Evolutionary conservation across 1,284 basidiomycete species (phyloP), one percentile per base, ranked within the genome.

Genomic region (Wallemia hederae): DNA sequence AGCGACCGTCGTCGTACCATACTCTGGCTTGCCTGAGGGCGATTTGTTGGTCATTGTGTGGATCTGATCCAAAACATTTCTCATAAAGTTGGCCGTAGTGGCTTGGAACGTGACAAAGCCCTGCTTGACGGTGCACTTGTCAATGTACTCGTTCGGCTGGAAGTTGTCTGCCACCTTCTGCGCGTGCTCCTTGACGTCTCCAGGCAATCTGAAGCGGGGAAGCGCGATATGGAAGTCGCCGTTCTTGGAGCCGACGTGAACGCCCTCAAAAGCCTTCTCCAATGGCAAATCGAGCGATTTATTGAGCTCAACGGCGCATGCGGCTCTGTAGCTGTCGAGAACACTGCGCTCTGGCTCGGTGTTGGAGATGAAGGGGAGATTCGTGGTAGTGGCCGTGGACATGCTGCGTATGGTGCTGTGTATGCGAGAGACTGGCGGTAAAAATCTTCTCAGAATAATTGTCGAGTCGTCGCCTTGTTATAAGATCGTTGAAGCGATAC

Each of bases 141-240:
- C 76, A 59, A 96, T 65, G 67, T 71, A 72, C 27, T 68, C 68
- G 60, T 70, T 70, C n/a, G 74, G 71, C 61, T 69, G 65, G 68
- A 75, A 75, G 71, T 75, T 76, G 34, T 77, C 78, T 17, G 81
- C 73, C 33, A 96, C 81, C 70, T 82, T 80, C 64, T 78, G 75
- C 1, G 82, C 86, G 39, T 85, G 75, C 60, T 84, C 82, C 61
- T 85, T 81, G 1, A 83, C 77, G 68, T 92, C 92, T 49, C 81
- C 86, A 2, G 81, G 80, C 59, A 96, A 75, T 65, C 85, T 78
- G 74, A 92, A 97, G 62, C 92, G 78, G 26, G 91, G 87, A 55
- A 97, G 72, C 2, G 94, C 90, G 28, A 98, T 78, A 0, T 85
- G 86, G 66, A 94, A 89, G 73, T 99, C 92, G 58, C 79, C 81